Base-by-base conservation (phyloP, 176 grass and related monocot species). In the Rhipidocladum racemiflorum region DNA sequence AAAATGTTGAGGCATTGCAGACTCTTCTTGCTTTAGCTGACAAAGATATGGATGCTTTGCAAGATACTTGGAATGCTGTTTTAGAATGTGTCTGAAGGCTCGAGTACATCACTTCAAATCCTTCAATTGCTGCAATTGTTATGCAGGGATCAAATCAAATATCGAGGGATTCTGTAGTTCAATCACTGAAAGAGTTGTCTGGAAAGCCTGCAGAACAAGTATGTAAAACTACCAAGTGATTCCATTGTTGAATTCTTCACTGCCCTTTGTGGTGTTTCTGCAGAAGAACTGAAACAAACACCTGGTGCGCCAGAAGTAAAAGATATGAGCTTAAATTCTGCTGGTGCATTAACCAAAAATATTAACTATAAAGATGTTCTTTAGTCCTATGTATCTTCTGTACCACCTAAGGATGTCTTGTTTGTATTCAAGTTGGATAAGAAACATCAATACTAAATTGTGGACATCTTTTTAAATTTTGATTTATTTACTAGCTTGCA, bases 41-140 rank as follows among this genome's bases (percentile, higher is more conserved):
- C 69, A 96, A 76, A 64, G 97, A 96, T 84, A 96, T 92, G 46
- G 85, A 91, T 81, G 89, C 97, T 79, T 87, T 99, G 75, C 93
- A 96, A 85, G 97, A 99, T 91, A 88, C 97, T 56, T 99, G 97
- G 97, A 99, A 92, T 95, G 97, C 97, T 90, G 87, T 99, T 64
- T 93, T 99, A 72, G 97, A 99, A 92, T 96, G 93, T 85, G 91
- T 99, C 75, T 99, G 93, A 40, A 93, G 97, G 83, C 89, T 99
- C 2, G 97, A 99, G 46, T 93, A 93, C 83, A 99, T 99, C 68
- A 99, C 93, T 80, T 93, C 97, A 70, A 91, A 62, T 65, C 83
- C 93, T 49, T 91, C 93, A 67, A 90, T 99, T 81, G 82, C 97
- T 77, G 74, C 87, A 77, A 99, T 89, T 30, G 97, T 99, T 70